Conservation (phyloP, 371 early-diverging fungal species). For the Phascolomyces articulosus region DNA sequence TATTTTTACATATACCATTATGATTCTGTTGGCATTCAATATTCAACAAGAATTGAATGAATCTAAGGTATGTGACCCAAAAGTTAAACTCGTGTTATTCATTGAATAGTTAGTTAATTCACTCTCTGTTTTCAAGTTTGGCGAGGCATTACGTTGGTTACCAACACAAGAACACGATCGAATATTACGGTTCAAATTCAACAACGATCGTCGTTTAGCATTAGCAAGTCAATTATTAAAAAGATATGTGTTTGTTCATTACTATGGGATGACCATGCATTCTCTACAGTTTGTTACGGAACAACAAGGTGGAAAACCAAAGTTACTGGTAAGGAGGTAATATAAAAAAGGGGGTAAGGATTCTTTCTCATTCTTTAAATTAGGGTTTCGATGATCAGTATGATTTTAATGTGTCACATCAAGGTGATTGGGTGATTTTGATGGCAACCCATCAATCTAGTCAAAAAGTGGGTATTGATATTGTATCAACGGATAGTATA, state of each 20-base stretch:
- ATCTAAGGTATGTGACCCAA: background rate
- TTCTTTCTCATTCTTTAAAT: too few species aligned
- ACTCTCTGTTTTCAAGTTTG: too few species aligned
- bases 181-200: slow-evolving; percentile 36
- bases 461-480: slow-evolving; percentile 56
- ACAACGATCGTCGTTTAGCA: slow-evolving; percentile 33
- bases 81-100: background rate
- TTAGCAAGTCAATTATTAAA: slow-evolving; percentile 36
- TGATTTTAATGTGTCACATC: slow-evolving; percentile 66
- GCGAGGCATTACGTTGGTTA: slow-evolving; percentile 29
- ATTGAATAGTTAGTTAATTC: too few species aligned
- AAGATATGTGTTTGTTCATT: slow-evolving; percentile 32
- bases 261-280: slow-evolving; percentile 12
- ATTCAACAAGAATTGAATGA: slow-evolving; percentile 2
- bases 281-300: background rate
- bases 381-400: background rate
- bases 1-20: background rate
- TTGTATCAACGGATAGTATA: slow-evolving; percentile 38
- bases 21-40: slow-evolving; percentile 14
- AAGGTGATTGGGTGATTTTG: slow-evolving; percentile 67
- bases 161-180: slow-evolving; percentile 25
- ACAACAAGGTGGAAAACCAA: slow-evolving; percentile 14
- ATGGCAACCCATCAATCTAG: slow-evolving; percentile 26
- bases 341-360: background rate
- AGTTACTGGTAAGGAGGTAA: background rate